A percentile compares a stretch with the other conserved stretches of the same genome.
These are phyloP conservation scores for Aspergillus proliferans DNA, from an alignment of 2,329 filamentous ascomycete species.

Conservation along the genomic window DNA sequence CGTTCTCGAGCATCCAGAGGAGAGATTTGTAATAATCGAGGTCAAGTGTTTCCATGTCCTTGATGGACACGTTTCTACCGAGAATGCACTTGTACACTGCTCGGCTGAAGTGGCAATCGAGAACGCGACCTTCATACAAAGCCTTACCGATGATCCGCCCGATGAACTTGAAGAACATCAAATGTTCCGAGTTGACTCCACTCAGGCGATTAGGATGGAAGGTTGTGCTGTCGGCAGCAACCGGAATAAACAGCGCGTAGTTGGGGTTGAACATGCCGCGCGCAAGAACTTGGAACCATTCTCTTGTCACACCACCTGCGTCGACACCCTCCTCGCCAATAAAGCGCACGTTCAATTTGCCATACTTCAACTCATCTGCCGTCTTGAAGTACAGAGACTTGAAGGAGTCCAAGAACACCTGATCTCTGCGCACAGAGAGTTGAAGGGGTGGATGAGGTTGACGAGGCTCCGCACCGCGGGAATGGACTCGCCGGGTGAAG, in stretches of 20 bases:
- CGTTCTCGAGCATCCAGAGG: conserved; percentile 96
- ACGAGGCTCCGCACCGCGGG: conserved; percentile 62
- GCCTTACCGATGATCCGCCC: conserved; percentile 97
- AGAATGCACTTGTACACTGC: conserved; percentile 98
- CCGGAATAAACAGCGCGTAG: conserved; percentile 92
- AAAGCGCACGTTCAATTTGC: conserved; percentile 96
- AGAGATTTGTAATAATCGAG: conserved; percentile 98
- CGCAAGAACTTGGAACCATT: conserved; percentile 98
- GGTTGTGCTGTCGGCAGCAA: conserved; percentile 93
- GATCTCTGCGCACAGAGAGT: conserved; percentile 81
- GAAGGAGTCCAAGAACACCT: conserved; percentile 98
- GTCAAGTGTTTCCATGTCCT: conserved; percentile 98
- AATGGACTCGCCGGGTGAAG: conserved; percentile 90
- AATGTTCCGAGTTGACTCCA: conserved; percentile 87
- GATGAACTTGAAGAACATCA: conserved; percentile 99
- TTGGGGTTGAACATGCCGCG: conserved; percentile 99
- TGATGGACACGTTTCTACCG: conserved; percentile 89
- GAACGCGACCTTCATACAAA: conserved; percentile 86
- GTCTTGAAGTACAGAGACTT: conserved; percentile 96
- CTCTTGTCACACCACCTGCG: conserved; percentile 91
- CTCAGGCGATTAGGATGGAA: conserved; percentile 98
- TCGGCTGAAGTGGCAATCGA: conserved; percentile 98
- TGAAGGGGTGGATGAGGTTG: conserved; percentile 72
- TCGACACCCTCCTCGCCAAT: conserved; percentile 96
- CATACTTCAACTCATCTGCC: conserved; percentile 97